Percentiles rank a stretch among this genome's conserved stretches.
Conservation (phyloP, 2,329 filamentous ascomycete species). For the Calonectria honghensis region DNA sequence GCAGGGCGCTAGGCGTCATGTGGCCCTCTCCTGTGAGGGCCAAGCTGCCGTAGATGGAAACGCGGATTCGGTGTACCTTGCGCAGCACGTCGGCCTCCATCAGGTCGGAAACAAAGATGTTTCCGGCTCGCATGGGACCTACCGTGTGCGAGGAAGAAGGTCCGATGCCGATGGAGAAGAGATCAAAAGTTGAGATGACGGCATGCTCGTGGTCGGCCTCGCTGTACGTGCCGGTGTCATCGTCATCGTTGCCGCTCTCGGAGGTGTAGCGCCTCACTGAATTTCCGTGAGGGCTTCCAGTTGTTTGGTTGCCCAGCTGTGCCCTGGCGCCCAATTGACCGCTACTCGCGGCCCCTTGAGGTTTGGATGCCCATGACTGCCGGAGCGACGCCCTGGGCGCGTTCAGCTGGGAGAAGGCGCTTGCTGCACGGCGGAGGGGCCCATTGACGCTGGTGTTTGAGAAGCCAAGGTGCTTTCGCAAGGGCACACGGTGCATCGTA, state of each 20-base stretch:
- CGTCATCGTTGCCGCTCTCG: conserved; percentile 55
- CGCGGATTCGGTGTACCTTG: conserved; percentile 67
- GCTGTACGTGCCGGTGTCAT: conserved; percentile 65
- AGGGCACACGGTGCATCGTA: conserved; percentile 26
- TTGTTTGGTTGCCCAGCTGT: background rate
- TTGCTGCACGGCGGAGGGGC: conserved; percentile 11
- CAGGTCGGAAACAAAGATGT: conserved; percentile 70
- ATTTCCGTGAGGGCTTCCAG: background rate
- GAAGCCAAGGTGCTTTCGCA: conserved; percentile 30
- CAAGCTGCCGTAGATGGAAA: conserved; percentile 70
- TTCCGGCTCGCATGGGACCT: conserved; percentile 71
- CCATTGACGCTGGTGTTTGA: conserved; percentile 26
- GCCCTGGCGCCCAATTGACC: conserved; percentile 16
- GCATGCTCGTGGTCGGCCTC: conserved; percentile 71
- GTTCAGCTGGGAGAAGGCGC: background rate
- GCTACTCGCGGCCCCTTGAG: background rate
- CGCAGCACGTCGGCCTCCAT: conserved; percentile 66
- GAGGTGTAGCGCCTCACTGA: conserved; percentile 13
- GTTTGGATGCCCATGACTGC: background rate
- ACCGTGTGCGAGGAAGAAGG: conserved; percentile 72
- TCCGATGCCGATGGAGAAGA: conserved; percentile 72
- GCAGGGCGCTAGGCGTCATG: conserved; percentile 70
- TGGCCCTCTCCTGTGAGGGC: conserved; percentile 71
- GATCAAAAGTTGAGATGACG: conserved; percentile 71
- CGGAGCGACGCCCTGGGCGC: conserved; percentile 23